These are phyloP conservation scores for Flagelloscypha sp. DNA, from an alignment of 768 basidiomycete genomes.

Conservation along the genomic window DNA sequence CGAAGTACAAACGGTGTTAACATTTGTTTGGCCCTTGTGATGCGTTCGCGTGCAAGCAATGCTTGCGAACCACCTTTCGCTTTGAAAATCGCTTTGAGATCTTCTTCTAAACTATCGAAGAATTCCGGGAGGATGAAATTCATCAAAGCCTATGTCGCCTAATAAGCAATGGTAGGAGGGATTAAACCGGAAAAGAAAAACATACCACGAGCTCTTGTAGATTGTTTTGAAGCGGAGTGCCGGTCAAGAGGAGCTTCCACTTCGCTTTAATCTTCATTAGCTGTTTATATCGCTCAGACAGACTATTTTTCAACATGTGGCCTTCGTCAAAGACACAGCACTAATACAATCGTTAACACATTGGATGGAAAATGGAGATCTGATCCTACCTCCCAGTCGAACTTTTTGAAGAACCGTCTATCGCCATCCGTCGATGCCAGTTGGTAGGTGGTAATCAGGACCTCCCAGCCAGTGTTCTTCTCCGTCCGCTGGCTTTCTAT, in stretches of 20 bases:
- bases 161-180: constrained; percentile 4
- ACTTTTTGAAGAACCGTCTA: constrained; percentile 84
- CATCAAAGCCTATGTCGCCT: constrained; percentile 71
- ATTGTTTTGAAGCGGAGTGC: constrained; percentile 92
- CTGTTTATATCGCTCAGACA: constrained; percentile 92
- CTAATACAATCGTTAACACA: constrained; percentile 31
- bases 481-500: constrained; percentile 44
- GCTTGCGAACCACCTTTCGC: constrained; percentile 90
- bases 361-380: neutral
- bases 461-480: constrained; percentile 70
- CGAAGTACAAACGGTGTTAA: constrained; percentile 98
- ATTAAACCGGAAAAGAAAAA: constrained; percentile 8
- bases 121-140: constrained; percentile 95
- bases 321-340: constrained; percentile 95
- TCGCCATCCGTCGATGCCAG: constrained; percentile 82
- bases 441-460: constrained; percentile 93
- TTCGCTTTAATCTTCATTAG: constrained; percentile 76
- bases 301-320: constrained; percentile 94
- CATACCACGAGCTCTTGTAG: constrained; percentile 82
- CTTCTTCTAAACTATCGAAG: constrained; percentile 69
- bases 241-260: constrained; percentile 90
- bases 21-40: constrained; percentile 96
- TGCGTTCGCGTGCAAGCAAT: constrained; percentile 84
- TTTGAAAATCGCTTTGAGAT: constrained; percentile 92
- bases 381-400: constrained; percentile 81